Conservation (phyloP, 306 rosid species). For the Cucurbita argyrosperma region DNA sequence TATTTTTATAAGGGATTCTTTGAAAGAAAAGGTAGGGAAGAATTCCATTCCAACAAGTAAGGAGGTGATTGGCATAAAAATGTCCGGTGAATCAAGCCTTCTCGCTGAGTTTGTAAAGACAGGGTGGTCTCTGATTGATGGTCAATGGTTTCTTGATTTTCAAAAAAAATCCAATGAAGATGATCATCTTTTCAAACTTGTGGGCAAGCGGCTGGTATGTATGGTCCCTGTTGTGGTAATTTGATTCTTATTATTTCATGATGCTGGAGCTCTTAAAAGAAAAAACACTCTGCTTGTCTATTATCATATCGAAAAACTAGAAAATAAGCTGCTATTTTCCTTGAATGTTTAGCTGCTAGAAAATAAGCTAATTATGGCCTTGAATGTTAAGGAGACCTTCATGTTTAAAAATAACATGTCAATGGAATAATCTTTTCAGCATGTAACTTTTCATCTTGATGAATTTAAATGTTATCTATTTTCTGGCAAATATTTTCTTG, state of each 20-base stretch:
- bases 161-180: slow-evolving; percentile 30
- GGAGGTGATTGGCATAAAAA: slow-evolving; percentile 51
- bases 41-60: slow-evolving; percentile 13
- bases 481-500: slow-evolving; percentile 11
- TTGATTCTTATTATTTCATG: background rate
- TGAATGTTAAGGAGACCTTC: no score
- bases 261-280: background rate
- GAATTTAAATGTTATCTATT: background rate
- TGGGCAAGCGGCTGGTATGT: slow-evolving; percentile 52
- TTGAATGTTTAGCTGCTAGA: no score
- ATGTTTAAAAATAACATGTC: no score
- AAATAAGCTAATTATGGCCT: no score
- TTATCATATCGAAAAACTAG: background rate
- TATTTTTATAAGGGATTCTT: slow-evolving; percentile 34
- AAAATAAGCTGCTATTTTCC: background rate
- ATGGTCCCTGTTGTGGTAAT: background rate
- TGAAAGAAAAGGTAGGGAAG: slow-evolving; percentile 17
- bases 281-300: background rate
- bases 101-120: slow-evolving; percentile 53
- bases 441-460: background rate
- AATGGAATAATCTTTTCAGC: no score
- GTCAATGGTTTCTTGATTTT: slow-evolving; percentile 44
- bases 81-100: slow-evolving; percentile 43
- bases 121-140: slow-evolving; percentile 67
- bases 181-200: slow-evolving; percentile 44